These are phyloP conservation scores for Periconia sp. DNA, from an alignment of 2,329 filamentous ascomycete genomes.

Conservation along the genomic window DNA sequence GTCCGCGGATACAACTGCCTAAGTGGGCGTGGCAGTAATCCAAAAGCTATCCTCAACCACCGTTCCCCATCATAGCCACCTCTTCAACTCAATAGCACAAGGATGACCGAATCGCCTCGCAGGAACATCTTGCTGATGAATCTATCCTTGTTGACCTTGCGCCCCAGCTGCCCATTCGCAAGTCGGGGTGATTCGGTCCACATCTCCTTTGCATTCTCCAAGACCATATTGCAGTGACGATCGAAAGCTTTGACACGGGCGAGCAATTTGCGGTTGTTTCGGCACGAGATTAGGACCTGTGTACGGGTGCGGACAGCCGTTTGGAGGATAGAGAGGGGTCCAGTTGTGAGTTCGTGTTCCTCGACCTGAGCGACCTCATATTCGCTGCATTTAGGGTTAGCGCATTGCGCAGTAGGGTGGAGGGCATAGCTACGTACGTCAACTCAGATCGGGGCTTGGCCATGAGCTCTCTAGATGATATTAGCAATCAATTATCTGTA, in stretches of 20 bases:
- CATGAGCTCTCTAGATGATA: constrained; percentile 75
- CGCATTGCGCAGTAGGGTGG: constrained; percentile 13
- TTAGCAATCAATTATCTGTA: constrained; percentile 23
- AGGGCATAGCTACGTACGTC: constrained; percentile 68
- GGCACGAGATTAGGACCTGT: constrained; percentile 95
- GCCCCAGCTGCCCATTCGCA: constrained; percentile 84
- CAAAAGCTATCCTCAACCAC: constrained; percentile 11
- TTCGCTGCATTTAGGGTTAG: constrained; percentile 64
- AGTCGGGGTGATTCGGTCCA: constrained; percentile 93
- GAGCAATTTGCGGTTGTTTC: constrained; percentile 97
- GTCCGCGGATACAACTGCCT: background rate
- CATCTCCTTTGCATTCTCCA: constrained; percentile 99
- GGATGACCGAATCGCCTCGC: constrained; percentile 84
- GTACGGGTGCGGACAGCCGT: constrained; percentile 93
- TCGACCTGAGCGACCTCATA: constrained; percentile 86
- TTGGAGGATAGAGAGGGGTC: constrained; percentile 91
- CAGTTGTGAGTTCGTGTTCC: constrained; percentile 79
- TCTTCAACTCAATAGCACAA: constrained; percentile 77
- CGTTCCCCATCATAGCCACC: constrained; percentile 2
- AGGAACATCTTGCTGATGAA: constrained; percentile 99
- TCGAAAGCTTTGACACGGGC: constrained; percentile 98
- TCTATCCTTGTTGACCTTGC: constrained; percentile 94
- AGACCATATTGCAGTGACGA: constrained; percentile 98
- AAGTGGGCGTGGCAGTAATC: constrained; percentile 14
- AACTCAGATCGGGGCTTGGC: constrained; percentile 88